Evolutionary conservation across 192 early-diverging fungal genomes (phyloP).

Genomic region (Chytriomyces hyalinus): DNA sequence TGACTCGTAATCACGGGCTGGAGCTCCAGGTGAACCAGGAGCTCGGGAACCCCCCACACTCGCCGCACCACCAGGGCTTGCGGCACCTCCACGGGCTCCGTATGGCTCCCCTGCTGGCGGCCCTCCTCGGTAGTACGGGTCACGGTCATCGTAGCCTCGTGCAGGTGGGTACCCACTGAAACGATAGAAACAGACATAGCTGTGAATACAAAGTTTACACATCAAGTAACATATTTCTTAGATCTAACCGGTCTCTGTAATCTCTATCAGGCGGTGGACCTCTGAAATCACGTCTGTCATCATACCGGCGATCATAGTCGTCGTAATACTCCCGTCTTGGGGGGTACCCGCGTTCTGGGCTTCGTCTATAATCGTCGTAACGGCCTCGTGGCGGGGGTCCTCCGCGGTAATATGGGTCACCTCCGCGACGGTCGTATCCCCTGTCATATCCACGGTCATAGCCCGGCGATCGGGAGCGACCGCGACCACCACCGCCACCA

Average conservation of each 20-base stretch:
- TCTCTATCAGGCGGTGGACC: not conserved
- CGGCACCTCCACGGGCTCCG: conserved; percentile 1
- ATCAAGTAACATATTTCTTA: not conserved
- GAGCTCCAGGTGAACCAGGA: not conserved
- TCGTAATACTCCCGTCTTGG: not conserved
- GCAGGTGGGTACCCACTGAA: conserved; percentile 29
- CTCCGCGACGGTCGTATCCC: not conserved
- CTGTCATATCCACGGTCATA: conserved; percentile 24
- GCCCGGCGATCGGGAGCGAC: conserved; percentile 40
- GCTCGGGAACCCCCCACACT: conserved; percentile 11
- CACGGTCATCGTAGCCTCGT: conserved; percentile 11
- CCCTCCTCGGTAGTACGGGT: conserved; percentile 22
- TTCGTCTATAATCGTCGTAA: conserved; percentile 11
- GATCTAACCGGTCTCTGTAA: conserved; percentile 2
- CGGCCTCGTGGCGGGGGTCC: conserved; percentile 11
- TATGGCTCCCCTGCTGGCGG: not conserved
- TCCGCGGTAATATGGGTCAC: conserved; percentile 31
- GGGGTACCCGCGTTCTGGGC: conserved; percentile 23
- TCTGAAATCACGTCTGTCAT: not conserved
- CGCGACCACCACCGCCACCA: conserved; percentile 21
- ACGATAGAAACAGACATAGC: no score
- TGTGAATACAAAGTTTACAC: not conserved
- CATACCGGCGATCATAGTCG: conserved; percentile 21
- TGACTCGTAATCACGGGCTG: no score
- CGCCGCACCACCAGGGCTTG: conserved; percentile 2